Percentiles rank a stretch among this genome's conserved stretches.
These are phyloP conservation scores for Triglochin maritima DNA, from an alignment of 106 monocot species.

Conservation along the genomic window DNA sequence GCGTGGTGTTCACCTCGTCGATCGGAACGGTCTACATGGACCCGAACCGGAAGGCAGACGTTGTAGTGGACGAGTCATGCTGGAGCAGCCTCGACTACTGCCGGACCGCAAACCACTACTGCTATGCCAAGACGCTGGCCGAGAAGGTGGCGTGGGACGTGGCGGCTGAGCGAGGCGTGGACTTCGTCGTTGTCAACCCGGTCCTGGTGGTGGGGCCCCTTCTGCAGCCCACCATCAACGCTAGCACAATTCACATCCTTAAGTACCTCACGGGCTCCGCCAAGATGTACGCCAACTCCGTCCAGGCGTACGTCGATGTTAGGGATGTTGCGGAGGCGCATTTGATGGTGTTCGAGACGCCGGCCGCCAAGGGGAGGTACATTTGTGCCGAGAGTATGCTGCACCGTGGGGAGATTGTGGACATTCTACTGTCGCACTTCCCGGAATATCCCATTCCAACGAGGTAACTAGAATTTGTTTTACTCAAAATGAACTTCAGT, in stretches of 20 bases:
- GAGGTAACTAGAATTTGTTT: constrained; percentile 6
- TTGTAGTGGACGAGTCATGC: constrained; percentile 6
- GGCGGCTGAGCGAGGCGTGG: constrained; percentile 15
- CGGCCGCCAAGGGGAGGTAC: constrained; percentile 32
- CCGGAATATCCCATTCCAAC: constrained; percentile 42
- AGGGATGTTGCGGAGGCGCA: constrained; percentile 46
- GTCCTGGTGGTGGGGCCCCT: constrained; percentile 31
- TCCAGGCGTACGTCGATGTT: constrained; percentile 41
- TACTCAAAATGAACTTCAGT: no score
- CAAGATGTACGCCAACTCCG: constrained; percentile 26
- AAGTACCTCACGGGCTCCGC: constrained; percentile 28
- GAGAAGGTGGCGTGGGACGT: constrained; percentile 22
- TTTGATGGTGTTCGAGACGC: constrained; percentile 28
- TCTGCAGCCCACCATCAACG: constrained; percentile 26
- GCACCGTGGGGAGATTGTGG: constrained; percentile 42
- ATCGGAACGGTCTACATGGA: constrained; percentile 12
- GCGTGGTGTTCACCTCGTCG: constrained; percentile 7
- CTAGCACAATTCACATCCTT: constrained; percentile 16
- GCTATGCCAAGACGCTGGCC: constrained; percentile 34
- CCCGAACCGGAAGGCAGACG: constrained; percentile 1
- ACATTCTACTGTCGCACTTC: constrained; percentile 31
- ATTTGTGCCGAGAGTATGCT: constrained; percentile 24
- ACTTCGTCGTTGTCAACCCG: constrained; percentile 30
- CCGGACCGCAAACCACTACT: constrained; percentile 42
- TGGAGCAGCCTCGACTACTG: background rate